Evolutionary conservation across 2,329 filamentous ascomycete genomes (phyloP), one percentile per base, ranked within the genome.

Genomic region (Hymenoscyphus fructigenus): DNA sequence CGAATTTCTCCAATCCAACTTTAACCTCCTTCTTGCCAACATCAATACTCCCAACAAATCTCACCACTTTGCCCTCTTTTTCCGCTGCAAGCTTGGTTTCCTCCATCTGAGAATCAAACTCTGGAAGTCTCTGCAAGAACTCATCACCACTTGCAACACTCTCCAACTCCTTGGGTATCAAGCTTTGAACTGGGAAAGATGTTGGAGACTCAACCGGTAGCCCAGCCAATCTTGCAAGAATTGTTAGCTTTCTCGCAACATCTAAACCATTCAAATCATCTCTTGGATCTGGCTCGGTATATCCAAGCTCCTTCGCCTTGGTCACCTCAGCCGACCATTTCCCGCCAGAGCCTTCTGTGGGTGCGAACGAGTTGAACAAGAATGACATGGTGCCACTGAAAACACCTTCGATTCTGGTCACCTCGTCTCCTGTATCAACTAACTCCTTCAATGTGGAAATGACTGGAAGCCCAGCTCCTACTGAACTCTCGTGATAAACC

Each of bases 351-450:
- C 90, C 90, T 59, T 87, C 85, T 2, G 89, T 88, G 0, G 95
- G 95, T 59, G 93, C 92, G 78, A 98, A 99, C 26, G 88, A 93
- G 83, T 98, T 98, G 87, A 99, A 98, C 50, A 99, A 84, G 84
- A 97, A 99, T 47, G 91, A 96, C 88, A 99, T 94, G 63, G 95
- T 99, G 69, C 95, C 95, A 67, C 92, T 96, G 81, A 99, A 98
- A 60, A 99, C 93, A 70, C 95, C 95, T 80, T 98, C 94, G 71
- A 99, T 96, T 80, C 90, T 93, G 62, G 86, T 92, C 5, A 99
- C 90, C 76, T 92, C 84, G 76, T 99, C 95, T 53, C 95, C 95
- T 1, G 95, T 99, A 68, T 93, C 90, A 28, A 97, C 86, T n/a
- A 99, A 85, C 73, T 99, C 95, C 75, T 93, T 93, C 69, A 99